Evolutionary conservation across 148 eudicot species (phyloP).

Genomic region (Diospyros kaki): DNA sequence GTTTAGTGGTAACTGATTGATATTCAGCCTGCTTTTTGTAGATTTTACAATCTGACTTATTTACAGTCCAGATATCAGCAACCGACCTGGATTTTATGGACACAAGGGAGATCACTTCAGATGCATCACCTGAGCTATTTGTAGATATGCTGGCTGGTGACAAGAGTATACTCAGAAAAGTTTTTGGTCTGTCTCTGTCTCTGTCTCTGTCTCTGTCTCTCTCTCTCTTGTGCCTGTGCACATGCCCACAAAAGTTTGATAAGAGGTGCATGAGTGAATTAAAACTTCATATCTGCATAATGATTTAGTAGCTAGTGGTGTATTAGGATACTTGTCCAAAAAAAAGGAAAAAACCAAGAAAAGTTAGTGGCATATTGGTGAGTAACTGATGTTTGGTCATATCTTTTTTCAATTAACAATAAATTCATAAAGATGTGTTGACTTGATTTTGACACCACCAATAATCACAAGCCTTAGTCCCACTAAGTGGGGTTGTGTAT

Average conservation of each 20-base stretch:
- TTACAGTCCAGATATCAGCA: conserved; percentile 96
- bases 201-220: conserved; percentile 17
- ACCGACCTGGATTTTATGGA: conserved; percentile 73
- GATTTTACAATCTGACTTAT: conserved; percentile 51
- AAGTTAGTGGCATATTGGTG: background rate
- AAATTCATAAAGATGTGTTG: background rate
- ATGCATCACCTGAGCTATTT: conserved; percentile 47
- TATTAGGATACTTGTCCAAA: too few species aligned
- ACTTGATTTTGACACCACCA: background rate
- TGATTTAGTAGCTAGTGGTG: background rate
- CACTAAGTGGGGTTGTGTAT: too few species aligned
- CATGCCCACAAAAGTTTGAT: background rate
- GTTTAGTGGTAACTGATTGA: background rate
- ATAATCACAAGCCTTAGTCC: too few species aligned
- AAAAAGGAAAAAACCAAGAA: too few species aligned
- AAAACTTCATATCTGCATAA: background rate
- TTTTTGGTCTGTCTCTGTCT: conserved; percentile 59
- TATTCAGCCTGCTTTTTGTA: conserved; percentile 5
- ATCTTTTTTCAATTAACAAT: too few species aligned
- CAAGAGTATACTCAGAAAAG: conserved; percentile 71
- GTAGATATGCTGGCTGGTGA: conserved; percentile 72
- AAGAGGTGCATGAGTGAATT: too few species aligned
- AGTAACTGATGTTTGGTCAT: background rate
- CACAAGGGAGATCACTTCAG: conserved; percentile 55
- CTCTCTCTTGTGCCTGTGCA: background rate